phyloP scores from a whole-genome alignment of 345 rosid genomes.

The Salix arbutifolia region DNA sequence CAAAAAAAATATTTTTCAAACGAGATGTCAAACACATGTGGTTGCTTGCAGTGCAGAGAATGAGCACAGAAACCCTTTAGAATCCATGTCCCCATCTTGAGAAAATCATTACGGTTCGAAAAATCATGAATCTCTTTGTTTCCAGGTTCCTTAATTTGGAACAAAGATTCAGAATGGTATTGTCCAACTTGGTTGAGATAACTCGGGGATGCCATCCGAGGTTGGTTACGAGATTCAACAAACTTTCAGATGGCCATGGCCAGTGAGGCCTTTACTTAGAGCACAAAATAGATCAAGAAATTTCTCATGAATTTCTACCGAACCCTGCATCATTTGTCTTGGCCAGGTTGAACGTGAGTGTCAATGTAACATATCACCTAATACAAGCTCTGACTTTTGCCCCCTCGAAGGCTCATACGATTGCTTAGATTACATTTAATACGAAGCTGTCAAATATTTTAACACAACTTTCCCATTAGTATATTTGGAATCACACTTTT shows the following conservation, averaged over 20 bases:
- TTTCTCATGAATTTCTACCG: background rate
- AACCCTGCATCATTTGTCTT: conserved; percentile 21
- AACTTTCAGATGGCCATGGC: background rate
- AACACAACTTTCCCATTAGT: background rate
- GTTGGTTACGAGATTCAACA: conserved; percentile 14
- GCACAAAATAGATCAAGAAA: conserved; percentile 11
- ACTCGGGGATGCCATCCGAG: background rate
- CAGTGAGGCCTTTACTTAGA: conserved; percentile 12
- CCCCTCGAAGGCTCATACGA: background rate
- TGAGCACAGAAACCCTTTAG: background rate
- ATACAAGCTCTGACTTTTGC: conserved; percentile 1
- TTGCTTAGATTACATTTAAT: conserved; percentile 11
- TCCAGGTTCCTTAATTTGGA: conserved; percentile 22
- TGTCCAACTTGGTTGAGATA: background rate
- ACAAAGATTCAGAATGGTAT: background rate
- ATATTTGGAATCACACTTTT: background rate
- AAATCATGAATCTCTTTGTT: background rate
- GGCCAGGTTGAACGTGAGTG: conserved; percentile 23
- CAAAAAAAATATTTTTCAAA: too few relatives aligned
- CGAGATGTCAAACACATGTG: too few relatives aligned
- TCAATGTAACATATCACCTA: conserved; percentile 32
- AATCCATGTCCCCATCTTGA: background rate
- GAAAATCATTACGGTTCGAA: background rate
- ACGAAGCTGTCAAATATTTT: background rate
- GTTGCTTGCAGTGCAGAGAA: background rate